Percentiles rank a stretch among this genome's conserved stretches.
phyloP scores from a whole-genome alignment of 129 eudicot genomes.

The Heracleum sosnowskyi region DNA sequence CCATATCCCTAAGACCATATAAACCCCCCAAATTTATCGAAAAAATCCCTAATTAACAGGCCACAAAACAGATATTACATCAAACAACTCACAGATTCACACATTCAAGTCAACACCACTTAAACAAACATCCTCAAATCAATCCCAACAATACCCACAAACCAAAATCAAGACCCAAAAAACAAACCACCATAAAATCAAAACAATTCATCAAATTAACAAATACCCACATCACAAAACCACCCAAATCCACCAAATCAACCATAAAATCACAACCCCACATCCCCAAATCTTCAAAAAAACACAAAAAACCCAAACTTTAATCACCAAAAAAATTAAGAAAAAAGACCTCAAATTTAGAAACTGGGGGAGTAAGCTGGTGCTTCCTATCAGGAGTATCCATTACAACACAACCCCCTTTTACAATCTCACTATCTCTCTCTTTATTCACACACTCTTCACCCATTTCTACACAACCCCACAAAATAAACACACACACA shows the following conservation, averaged over 20 bases:
- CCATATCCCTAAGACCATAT: neutral
- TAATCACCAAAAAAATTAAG: neutral
- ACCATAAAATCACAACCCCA: constrained; percentile 12
- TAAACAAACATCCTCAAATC: neutral
- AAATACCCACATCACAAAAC: constrained; percentile 5
- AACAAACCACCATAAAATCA: neutral
- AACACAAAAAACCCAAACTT: constrained; percentile 11
- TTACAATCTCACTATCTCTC: constrained; percentile 18
- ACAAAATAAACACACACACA: neutral
- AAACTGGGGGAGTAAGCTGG: constrained; percentile 23
- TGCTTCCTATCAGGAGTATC: constrained; percentile 42
- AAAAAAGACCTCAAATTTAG: constrained; percentile 36
- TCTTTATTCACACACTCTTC: constrained; percentile 15
- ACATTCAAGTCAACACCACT: constrained; percentile 13
- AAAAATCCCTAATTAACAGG: neutral
- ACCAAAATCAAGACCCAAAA: constrained; percentile 3
- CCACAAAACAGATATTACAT: neutral
- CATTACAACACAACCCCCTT: constrained; percentile 24
- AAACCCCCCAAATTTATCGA: neutral
- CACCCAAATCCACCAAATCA: constrained; percentile 6
- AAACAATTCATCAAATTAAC: constrained; percentile 12
- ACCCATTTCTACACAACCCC: neutral
- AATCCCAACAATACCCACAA: neutral
- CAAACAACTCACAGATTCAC: constrained; percentile 16
- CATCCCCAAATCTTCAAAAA: constrained; percentile 9